Percentiles rank a stretch among this genome's conserved stretches.
Conservation (phyloP, 805 yeast genomes). For the Candida xiaguanensis region DNA sequence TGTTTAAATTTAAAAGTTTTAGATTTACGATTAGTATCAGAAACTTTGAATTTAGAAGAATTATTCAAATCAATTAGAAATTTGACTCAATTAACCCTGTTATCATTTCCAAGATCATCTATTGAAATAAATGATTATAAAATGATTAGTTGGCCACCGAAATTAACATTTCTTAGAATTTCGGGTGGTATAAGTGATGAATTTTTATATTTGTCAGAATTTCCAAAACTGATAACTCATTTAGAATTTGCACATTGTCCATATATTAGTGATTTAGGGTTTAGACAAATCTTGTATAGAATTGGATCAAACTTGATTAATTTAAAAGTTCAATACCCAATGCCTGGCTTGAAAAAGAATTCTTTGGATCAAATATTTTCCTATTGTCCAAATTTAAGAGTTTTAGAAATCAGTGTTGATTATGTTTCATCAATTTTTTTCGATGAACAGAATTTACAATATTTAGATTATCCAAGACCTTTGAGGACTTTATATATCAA, state of each 20-base stretch:
- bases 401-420: conserved; percentile 73
- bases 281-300: conserved; percentile 56
- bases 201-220: conserved; percentile 63
- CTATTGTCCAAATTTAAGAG: conserved; percentile 69
- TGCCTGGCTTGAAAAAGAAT: conserved; percentile 71
- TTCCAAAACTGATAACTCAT: conserved; percentile 68
- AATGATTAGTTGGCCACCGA: conserved; percentile 71
- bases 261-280: conserved; percentile 57
- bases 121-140: conserved; percentile 60
- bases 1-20: conserved; percentile 38
- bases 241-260: conserved; percentile 90
- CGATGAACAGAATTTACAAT: conserved; percentile 29
- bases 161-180: conserved; percentile 63
- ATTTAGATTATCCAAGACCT: conserved; percentile 35
- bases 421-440: conserved; percentile 51
- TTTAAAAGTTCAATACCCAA: conserved; percentile 75
- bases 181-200: conserved; percentile 89
- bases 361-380: conserved; percentile 71
- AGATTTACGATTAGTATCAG: conserved; percentile 42
- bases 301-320: conserved; percentile 64
- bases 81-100: conserved; percentile 59
- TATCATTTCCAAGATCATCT: conserved; percentile 88
- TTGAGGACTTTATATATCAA: conserved; percentile 65
- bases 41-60: conserved; percentile 79
- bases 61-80: conserved; percentile 70